Conservation (phyloP, 2,329 filamentous ascomycete genomes). For the Pseudogymnoascus sp. region DNA sequence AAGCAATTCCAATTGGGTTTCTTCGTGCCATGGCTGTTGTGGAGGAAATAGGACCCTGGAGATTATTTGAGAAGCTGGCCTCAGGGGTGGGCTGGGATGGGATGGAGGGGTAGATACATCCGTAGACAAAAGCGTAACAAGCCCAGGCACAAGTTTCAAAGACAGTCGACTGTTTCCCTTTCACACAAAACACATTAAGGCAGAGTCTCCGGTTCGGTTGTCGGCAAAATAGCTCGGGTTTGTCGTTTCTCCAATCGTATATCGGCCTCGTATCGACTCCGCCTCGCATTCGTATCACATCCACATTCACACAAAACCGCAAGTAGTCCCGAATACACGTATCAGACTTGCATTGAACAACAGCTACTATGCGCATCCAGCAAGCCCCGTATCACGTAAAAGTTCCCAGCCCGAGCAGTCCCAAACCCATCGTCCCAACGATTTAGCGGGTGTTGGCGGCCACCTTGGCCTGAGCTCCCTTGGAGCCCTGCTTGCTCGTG, state of each 20-base stretch:
- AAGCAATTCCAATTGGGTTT: not conserved
- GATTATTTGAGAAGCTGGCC: not conserved
- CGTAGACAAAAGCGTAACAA: not conserved
- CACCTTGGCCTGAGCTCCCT: constrained; percentile 83
- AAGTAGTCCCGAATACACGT: constrained; percentile 12
- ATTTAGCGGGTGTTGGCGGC: constrained; percentile 78
- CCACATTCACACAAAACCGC: constrained; percentile 6
- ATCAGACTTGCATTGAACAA: constrained; percentile 17
- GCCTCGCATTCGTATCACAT: not conserved
- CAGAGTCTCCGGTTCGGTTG: not conserved
- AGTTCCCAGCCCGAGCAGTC: constrained; percentile 9
- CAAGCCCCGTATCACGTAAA: constrained; percentile 12
- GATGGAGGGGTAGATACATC: not conserved
- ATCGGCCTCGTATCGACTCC: not conserved
- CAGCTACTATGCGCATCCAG: constrained; percentile 16
- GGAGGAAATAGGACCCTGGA: not conserved
- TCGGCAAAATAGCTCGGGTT: not conserved
- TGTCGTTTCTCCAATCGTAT: not conserved
- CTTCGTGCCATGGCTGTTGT: not conserved
- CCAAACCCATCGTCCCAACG: constrained; percentile 20
- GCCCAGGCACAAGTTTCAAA: not conserved
- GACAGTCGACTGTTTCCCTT: not conserved
- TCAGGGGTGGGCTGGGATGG: not conserved
- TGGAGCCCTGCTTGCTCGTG: constrained; percentile 93
- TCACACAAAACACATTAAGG: not conserved